Evolutionary conservation across 768 basidiomycete genomes (phyloP).

Genomic region (Tephrocybe rancida): DNA sequence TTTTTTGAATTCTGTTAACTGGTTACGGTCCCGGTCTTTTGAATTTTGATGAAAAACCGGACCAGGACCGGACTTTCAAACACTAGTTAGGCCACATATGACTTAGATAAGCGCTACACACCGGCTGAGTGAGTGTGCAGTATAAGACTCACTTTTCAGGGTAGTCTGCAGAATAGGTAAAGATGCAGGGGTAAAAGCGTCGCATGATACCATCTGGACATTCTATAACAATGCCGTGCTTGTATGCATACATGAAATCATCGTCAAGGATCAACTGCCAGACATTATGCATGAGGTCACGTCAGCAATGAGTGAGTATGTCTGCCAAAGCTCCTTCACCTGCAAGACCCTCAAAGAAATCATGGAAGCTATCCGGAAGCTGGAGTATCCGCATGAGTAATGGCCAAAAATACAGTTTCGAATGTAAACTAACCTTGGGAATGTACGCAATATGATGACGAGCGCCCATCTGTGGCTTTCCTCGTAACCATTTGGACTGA

Average conservation of each 20-base stretch:
- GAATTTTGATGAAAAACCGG: too few species aligned
- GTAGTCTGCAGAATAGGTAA: slow-evolving; percentile 34
- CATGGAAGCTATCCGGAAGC: background rate
- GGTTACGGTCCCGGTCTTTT: too few species aligned
- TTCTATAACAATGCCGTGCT: slow-evolving; percentile 29
- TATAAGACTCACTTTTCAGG: slow-evolving; percentile 31
- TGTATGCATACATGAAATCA: slow-evolving; percentile 27
- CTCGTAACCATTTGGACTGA: slow-evolving; percentile 40
- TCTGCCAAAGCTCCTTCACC: slow-evolving; percentile 6
- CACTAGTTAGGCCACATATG: too few species aligned
- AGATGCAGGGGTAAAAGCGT: slow-evolving; percentile 27
- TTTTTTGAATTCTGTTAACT: too few species aligned
- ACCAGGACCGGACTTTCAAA: too few species aligned
- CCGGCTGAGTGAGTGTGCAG: too few species aligned
- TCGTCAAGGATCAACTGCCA: too few species aligned
- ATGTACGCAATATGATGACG: slow-evolving; percentile 41
- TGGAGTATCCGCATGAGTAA: too few species aligned
- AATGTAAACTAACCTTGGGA: too few species aligned
- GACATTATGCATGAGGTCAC: slow-evolving; percentile 28
- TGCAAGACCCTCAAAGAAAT: background rate
- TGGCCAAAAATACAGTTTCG: too few species aligned
- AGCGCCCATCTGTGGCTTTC: slow-evolving; percentile 24
- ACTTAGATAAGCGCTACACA: too few species aligned
- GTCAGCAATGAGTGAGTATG: slow-evolving; percentile 22
- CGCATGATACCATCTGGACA: slow-evolving; percentile 29